These are phyloP conservation scores for Xylariaceae sp. DNA, from an alignment of 2,329 filamentous ascomycete genomes.

Conservation along the genomic window DNA sequence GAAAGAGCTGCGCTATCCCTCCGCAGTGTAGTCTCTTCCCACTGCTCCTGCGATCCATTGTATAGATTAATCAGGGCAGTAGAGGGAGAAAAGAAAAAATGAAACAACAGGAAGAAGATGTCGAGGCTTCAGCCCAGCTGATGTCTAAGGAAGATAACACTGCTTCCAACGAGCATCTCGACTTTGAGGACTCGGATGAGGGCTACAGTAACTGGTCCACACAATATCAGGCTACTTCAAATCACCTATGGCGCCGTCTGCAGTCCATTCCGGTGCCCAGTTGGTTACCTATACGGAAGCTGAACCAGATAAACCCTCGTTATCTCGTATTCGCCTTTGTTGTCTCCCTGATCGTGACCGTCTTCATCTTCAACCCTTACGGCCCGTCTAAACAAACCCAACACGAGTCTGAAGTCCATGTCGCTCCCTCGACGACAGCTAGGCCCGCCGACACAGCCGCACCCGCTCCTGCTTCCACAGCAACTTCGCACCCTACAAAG, in stretches of 20 bases:
- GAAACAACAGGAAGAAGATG: slow-evolving; percentile 32
- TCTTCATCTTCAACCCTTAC: slow-evolving; percentile 36
- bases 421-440: not conserved
- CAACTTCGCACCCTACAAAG: not conserved
- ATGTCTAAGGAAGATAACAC: slow-evolving; percentile 26
- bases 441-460: no score
- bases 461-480: slow-evolving; percentile 1
- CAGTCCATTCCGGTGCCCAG: slow-evolving; percentile 29
- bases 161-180: slow-evolving; percentile 29
- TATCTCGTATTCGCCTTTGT: slow-evolving; percentile 31
- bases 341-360: slow-evolving; percentile 32
- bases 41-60: no score
- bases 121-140: slow-evolving; percentile 34
- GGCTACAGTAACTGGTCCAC: slow-evolving; percentile 26
- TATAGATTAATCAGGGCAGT: no score
- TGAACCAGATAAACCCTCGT: slow-evolving; percentile 33
- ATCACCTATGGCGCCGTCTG: slow-evolving; percentile 31
- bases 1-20: no score
- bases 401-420: slow-evolving; percentile 23
- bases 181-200: slow-evolving; percentile 27
- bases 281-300: slow-evolving; percentile 32
- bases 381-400: slow-evolving; percentile 25
- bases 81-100: slow-evolving; percentile 24
- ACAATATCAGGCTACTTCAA: slow-evolving; percentile 14
- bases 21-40: no score